Conservation (phyloP, 2,329 filamentous ascomycete species). For the Chrysoporthe austroafricana region DNA sequence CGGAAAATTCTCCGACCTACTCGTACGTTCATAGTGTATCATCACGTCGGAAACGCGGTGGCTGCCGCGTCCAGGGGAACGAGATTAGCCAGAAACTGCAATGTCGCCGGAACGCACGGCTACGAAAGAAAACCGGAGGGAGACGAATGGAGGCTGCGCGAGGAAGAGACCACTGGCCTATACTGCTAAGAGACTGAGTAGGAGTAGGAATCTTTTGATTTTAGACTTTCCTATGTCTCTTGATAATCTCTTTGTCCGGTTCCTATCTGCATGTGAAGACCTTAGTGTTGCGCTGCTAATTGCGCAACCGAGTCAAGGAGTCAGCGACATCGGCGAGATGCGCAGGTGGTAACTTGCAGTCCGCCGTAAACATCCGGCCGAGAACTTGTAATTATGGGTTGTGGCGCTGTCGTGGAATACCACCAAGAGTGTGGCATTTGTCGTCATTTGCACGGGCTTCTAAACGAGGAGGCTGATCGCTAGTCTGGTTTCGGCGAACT, state of each 20-base stretch:
- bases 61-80: not conserved
- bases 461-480: slow-evolving; percentile 7
- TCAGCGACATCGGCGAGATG: not conserved
- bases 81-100: not conserved
- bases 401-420: not conserved
- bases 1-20: not conserved
- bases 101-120: not conserved
- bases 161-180: not conserved
- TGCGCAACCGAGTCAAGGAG: not conserved
- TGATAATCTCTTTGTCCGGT: not conserved
- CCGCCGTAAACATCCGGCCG: not conserved
- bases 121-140: not conserved
- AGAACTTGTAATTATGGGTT: not conserved
- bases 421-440: not conserved
- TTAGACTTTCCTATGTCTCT: not conserved
- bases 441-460: not conserved
- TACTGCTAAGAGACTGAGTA: not conserved
- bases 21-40: not conserved
- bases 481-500: slow-evolving; percentile 13
- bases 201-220: too few relatives aligned
- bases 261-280: not conserved
- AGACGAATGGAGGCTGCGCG: not conserved
- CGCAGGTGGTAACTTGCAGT: not conserved
- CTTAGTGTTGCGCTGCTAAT: not conserved
- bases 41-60: not conserved